Base-by-base conservation (phyloP, 352 stramenopile species). In the Phytophthora podocarpi region DNA sequence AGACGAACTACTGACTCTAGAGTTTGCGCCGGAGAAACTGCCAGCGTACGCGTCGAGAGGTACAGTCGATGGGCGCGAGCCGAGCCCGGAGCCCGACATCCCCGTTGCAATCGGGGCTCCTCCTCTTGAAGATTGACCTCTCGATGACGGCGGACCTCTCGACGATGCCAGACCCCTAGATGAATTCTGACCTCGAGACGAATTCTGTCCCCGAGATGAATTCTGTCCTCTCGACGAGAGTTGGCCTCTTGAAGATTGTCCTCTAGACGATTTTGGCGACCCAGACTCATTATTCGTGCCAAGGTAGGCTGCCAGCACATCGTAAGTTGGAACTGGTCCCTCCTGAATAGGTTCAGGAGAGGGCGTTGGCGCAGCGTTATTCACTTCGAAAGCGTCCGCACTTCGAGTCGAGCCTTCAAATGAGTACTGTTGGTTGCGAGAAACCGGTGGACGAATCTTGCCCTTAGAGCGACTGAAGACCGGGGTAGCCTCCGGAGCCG, bases 381-480 rank as follows among this genome's bases (percentile, higher is more conserved):
- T 64, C 13, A 57, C 40, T 43, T 60, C 59, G 16, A 66, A 66
- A 26, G 32, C 27, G 24, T 66, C 31, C 9, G 10, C 28, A 26
- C 40, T 55, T 43, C 47, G 62, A 1, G 35, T 18, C 10, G 64
- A 74, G 0, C 51, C 61, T 43, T 48, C 68, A 48, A 74, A 74
- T 13, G 64, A 68, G 31, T 80, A 78, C 47, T 78, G 56, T n/a
- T 78, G 59, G 41, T 80, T 80, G 24, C 64, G 67, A 23, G 64
- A 74, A 23, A 71, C 34, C 1, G 64, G 64, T 18, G 64, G 36
- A 16, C 49, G 64, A 36, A 43, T 52, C 23, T 62, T 60, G 42
- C 55, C 37, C 28, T 41, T 56, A 12, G 64, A 68, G n/a, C 46
- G 64, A 34, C 18, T 67, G 7, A 70, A 68, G 30, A 41, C 48